These are phyloP conservation scores for Tylopilus sp. DNA, from an alignment of 768 basidiomycete genomes.

Conservation along the genomic window DNA sequence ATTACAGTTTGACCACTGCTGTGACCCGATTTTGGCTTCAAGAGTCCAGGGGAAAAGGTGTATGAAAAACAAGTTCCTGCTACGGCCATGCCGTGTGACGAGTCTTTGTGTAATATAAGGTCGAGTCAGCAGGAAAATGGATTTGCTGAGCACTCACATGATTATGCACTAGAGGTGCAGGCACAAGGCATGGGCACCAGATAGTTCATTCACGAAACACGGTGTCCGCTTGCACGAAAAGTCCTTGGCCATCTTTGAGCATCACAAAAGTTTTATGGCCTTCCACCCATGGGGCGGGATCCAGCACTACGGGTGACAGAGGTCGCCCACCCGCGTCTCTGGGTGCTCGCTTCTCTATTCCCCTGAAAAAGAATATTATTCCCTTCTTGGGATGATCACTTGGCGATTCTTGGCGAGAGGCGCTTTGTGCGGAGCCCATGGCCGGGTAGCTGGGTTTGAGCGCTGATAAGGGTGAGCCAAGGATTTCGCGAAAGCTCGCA, in stretches of 20 bases:
- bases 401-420: neutral
- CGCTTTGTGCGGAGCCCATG: neutral
- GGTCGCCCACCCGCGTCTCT: neutral
- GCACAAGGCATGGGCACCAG: neutral
- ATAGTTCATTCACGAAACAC: neutral
- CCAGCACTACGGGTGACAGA: conserved; percentile 6
- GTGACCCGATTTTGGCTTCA: neutral
- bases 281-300: conserved; percentile 15
- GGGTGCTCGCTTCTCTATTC: neutral
- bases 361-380: neutral
- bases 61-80: neutral
- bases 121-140: neutral
- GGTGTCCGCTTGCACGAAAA: conserved; percentile 9
- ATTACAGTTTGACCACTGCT: no score
- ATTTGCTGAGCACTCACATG: neutral
- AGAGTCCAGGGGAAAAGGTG: neutral
- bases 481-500: neutral
- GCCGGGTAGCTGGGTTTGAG: neutral
- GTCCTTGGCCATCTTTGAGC: conserved; percentile 26
- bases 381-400: neutral
- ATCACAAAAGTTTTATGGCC: conserved; percentile 21
- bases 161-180: neutral
- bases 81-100: neutral
- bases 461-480: neutral
- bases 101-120: neutral